A percentile compares a stretch with the other conserved stretches of the same genome.
Evolutionary conservation across 2,329 filamentous ascomycete genomes (phyloP).

Genomic region (Xylariales sp.): DNA sequence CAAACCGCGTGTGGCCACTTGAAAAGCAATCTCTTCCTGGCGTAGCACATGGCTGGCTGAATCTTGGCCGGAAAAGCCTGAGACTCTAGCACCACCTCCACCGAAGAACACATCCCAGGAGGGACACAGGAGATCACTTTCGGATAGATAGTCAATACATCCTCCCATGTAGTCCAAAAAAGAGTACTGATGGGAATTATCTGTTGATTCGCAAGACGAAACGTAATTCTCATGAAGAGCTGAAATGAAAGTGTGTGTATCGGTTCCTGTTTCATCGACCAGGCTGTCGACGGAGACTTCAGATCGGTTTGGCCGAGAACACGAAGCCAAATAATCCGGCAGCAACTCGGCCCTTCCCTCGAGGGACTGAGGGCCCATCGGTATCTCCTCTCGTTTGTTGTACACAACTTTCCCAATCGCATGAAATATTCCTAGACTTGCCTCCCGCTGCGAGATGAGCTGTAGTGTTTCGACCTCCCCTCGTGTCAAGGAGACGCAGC

Average conservation of each 20-base stretch:
- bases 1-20: constrained; percentile 87
- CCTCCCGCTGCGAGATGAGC: constrained; percentile 86
- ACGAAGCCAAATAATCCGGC: constrained; percentile 68
- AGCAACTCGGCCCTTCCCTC: constrained; percentile 64
- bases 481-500: constrained; percentile 71
- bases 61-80: constrained; percentile 63
- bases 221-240: constrained; percentile 95
- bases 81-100: constrained; percentile 62
- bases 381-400: constrained; percentile 81
- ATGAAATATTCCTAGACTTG: constrained; percentile 93
- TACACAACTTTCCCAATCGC: constrained; percentile 96
- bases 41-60: constrained; percentile 78
- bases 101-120: constrained; percentile 77
- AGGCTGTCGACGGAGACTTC: constrained; percentile 78
- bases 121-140: constrained; percentile 85
- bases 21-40: constrained; percentile 94
- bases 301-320: constrained; percentile 70
- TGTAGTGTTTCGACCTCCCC: constrained; percentile 84
- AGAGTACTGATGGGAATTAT: constrained; percentile 62
- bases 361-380: constrained; percentile 50
- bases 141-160: constrained; percentile 89
- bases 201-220: constrained; percentile 77
- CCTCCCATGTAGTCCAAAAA: constrained; percentile 82
- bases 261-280: constrained; percentile 94
- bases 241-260: constrained; percentile 88